A percentile compares a stretch with the other conserved stretches of the same genome.
Evolutionary conservation across 2,329 filamentous ascomycete genomes (phyloP).

Genomic region (Sporothrix dimorphospora): DNA sequence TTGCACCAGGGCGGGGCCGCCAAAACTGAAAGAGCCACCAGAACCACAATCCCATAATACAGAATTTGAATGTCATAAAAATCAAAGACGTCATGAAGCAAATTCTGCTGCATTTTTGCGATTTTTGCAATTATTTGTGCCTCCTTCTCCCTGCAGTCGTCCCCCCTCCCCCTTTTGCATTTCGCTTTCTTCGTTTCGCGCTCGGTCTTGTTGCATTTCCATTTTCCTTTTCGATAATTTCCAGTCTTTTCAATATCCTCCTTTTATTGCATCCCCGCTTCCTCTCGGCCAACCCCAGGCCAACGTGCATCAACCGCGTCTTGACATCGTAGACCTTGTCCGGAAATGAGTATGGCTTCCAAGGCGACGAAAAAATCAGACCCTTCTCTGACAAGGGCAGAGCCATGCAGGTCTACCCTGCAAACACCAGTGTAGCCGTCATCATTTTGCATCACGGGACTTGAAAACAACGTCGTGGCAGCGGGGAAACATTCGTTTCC

Average conservation of each 20-base stretch:
- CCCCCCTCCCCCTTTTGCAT: background rate
- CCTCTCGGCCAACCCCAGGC: background rate
- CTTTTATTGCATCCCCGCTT: background rate
- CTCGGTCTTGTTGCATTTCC: background rate
- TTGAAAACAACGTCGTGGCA: conserved; percentile 11
- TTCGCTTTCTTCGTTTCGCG: conserved; percentile 6
- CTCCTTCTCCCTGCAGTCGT: background rate
- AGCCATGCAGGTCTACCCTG: background rate
- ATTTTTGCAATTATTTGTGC: background rate
- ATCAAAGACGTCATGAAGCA: conserved; percentile 24
- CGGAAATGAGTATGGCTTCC: no score
- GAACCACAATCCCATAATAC: background rate
- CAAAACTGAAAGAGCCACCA: background rate
- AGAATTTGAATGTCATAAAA: background rate
- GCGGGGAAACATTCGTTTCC: background rate
- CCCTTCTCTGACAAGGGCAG: background rate
- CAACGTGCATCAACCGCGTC: background rate
- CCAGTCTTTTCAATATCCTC: background rate
- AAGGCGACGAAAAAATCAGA: background rate
- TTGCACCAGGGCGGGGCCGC: background rate
- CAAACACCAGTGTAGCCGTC: conserved; percentile 6
- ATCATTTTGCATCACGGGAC: conserved; percentile 21
- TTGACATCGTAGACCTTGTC: no score
- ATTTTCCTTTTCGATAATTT: background rate
- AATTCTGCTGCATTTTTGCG: background rate